phyloP scores from a whole-genome alignment of 2,329 filamentous ascomycete genomes.

The Hypoxylon sp. region DNA sequence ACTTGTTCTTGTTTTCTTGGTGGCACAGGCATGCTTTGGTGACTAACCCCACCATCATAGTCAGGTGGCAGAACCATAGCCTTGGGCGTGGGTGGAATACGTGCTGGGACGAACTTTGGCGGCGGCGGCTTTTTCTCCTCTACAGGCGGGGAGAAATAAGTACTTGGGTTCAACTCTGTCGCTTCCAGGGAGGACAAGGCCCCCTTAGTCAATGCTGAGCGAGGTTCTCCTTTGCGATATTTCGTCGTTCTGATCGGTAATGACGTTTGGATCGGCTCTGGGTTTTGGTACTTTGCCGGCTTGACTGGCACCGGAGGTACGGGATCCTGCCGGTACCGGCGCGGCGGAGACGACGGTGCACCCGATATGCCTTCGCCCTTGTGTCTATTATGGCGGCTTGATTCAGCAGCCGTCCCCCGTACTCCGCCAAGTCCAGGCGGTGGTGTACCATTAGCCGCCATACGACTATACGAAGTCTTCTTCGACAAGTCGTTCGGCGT shows the following conservation, averaged over 20 bases:
- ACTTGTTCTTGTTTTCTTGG: conserved; percentile 24
- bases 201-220: conserved; percentile 14
- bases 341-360: conserved; percentile 12
- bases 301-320: conserved; percentile 13
- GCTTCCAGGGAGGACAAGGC: not conserved
- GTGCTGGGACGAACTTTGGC: conserved; percentile 25
- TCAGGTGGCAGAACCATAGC: conserved; percentile 45
- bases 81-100: conserved; percentile 44
- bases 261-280: conserved; percentile 7
- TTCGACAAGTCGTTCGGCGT: conserved; percentile 30
- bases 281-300: conserved; percentile 10
- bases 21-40: conserved; percentile 33
- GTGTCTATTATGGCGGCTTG: conserved; percentile 13
- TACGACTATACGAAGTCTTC: conserved; percentile 21
- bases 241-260: conserved; percentile 24
- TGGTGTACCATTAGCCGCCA: conserved; percentile 12
- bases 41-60: conserved; percentile 21
- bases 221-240: conserved; percentile 21
- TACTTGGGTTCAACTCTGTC: not conserved
- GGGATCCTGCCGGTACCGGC: conserved; percentile 19
- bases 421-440: conserved; percentile 1
- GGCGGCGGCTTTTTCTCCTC: conserved; percentile 16
- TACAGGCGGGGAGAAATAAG: conserved; percentile 7
- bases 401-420: conserved; percentile 8
- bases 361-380: conserved; percentile 6